Conservation (phyloP, 140 eudicot genomes). For the Stevia rebaudiana region DNA sequence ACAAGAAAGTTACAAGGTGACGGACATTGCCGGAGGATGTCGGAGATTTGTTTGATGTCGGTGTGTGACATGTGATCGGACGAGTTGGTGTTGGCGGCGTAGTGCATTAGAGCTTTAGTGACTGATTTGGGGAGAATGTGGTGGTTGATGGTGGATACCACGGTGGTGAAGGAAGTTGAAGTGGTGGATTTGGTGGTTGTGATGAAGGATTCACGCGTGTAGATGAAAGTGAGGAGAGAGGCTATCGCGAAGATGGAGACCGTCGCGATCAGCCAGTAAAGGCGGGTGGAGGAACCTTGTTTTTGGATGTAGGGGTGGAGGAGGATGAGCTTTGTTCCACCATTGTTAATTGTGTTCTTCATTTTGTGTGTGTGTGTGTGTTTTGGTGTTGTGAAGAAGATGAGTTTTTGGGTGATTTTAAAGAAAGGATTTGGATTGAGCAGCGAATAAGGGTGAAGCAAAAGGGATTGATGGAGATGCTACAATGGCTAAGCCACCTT, state of each 20-base stretch:
- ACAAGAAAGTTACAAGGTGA: slow-evolving; percentile 75
- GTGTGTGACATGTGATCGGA: slow-evolving; percentile 63
- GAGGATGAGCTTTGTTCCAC: slow-evolving; percentile 76
- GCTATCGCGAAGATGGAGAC: slow-evolving; percentile 59
- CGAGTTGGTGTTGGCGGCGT: slow-evolving; percentile 64
- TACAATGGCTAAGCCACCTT: slow-evolving; percentile 27
- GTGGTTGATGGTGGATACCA: slow-evolving; percentile 14
- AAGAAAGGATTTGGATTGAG: slow-evolving; percentile 27
- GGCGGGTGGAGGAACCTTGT: slow-evolving; percentile 73
- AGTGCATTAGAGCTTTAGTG: slow-evolving; percentile 67
- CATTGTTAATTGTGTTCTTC: slow-evolving; percentile 71
- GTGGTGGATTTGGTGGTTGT: slow-evolving; percentile 25
- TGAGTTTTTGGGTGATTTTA: slow-evolving; percentile 28
- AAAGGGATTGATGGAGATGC: slow-evolving; percentile 40
- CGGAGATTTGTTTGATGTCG: slow-evolving; percentile 73
- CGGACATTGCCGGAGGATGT: slow-evolving; percentile 55
- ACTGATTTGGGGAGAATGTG: slow-evolving; percentile 55
- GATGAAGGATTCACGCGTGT: slow-evolving; percentile 72
- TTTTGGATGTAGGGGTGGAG: slow-evolving; percentile 95
- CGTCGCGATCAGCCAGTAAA: slow-evolving; percentile 60
- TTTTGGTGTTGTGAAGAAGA: slow-evolving; percentile 1
- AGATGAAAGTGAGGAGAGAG: slow-evolving; percentile 65
- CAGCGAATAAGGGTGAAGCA: slow-evolving; percentile 45
- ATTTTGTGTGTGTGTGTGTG: slow-evolving; percentile 21
- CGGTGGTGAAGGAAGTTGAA: slow-evolving; percentile 8